These are phyloP conservation scores for Ascochyta clinopodiicola DNA, from an alignment of 2,329 filamentous ascomycete species.

Conservation along the genomic window DNA sequence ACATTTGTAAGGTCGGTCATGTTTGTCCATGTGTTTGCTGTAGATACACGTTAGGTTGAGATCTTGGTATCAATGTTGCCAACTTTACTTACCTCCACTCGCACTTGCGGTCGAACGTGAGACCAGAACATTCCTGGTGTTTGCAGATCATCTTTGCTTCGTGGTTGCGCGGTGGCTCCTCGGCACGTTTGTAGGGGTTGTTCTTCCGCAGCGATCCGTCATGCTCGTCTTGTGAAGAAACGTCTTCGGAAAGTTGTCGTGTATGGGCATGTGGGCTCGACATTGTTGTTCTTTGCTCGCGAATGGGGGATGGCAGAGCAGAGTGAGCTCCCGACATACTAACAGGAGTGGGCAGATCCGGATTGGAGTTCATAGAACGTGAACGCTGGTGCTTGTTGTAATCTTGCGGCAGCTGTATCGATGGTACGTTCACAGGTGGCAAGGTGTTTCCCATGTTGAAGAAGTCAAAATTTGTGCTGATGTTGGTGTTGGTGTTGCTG, in stretches of 20 bases:
- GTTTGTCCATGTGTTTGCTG: constrained; percentile 98
- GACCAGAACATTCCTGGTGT: constrained; percentile 68
- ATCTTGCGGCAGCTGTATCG: constrained; percentile 31
- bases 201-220: constrained; percentile 44
- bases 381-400: constrained; percentile 40
- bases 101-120: constrained; percentile 80
- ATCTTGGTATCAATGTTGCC: neutral
- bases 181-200: constrained; percentile 48
- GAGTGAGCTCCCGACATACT: constrained; percentile 41
- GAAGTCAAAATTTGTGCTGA: constrained; percentile 30
- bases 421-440: constrained; percentile 25
- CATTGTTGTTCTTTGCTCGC: constrained; percentile 29
- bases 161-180: constrained; percentile 66
- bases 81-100: constrained; percentile 84
- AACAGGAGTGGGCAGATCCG: constrained; percentile 45
- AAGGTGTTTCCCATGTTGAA: constrained; percentile 35
- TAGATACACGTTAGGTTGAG: neutral
- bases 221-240: constrained; percentile 38
- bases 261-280: constrained; percentile 32
- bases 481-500: constrained; percentile 22
- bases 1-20: constrained; percentile 92
- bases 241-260: constrained; percentile 35
- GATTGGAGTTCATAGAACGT: constrained; percentile 36
- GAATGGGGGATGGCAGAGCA: constrained; percentile 37
- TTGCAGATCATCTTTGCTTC: constrained; percentile 81